Evolutionary conservation across 2,329 filamentous ascomycete genomes (phyloP).

Genomic region (Metarhizium album): DNA sequence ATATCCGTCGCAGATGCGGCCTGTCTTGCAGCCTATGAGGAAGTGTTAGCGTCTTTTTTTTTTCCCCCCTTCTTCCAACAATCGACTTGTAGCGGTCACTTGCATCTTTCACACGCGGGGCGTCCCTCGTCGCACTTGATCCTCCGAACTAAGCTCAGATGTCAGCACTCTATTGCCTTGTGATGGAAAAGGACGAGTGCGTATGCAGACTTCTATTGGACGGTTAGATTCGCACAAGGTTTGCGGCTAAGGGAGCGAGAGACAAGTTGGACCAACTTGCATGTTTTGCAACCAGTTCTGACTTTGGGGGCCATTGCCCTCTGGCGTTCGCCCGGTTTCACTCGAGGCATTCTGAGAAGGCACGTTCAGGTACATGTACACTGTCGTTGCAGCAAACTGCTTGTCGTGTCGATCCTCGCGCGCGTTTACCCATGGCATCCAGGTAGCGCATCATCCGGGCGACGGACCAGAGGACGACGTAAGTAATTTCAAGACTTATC

Average conservation of each 20-base stretch:
- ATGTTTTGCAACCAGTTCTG: constrained; percentile 7
- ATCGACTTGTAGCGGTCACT: neutral
- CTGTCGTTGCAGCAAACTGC: neutral
- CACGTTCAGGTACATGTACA: neutral
- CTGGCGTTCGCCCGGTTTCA: constrained; percentile 6
- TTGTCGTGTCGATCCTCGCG: neutral
- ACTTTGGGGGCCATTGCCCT: constrained; percentile 7
- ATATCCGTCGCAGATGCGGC: constrained; percentile 7
- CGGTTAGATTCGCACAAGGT: neutral
- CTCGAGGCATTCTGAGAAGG: constrained; percentile 3
- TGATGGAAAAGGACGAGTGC: neutral
- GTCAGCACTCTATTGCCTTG: neutral
- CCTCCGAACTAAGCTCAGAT: constrained; percentile 4
- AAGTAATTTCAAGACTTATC: neutral
- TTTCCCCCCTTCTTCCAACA: neutral
- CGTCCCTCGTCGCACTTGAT: constrained; percentile 7
- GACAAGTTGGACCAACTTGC: constrained; percentile 4
- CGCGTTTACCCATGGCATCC: neutral
- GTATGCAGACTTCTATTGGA: neutral
- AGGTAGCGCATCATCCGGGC: neutral
- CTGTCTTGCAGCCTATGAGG: constrained; percentile 2
- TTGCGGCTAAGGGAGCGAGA: neutral
- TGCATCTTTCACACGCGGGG: constrained; percentile 6
- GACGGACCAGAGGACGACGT: neutral
- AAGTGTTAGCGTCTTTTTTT: no score